Conservation (phyloP, 306 rosid genomes). For the Ormosia emarginata region DNA sequence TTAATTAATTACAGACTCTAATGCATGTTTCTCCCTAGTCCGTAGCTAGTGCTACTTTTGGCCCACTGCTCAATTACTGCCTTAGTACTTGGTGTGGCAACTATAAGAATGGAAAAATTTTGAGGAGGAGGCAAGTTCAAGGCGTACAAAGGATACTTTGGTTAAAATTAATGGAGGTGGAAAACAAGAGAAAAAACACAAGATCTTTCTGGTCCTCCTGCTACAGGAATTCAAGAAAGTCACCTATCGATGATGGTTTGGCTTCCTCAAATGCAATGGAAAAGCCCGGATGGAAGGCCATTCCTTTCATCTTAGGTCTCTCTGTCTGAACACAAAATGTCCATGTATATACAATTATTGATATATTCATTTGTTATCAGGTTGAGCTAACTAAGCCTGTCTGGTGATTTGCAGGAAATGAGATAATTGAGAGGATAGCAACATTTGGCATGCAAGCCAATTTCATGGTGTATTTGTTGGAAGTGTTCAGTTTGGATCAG, state of each 20-base stretch:
- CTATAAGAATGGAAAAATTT: not conserved
- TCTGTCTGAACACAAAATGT: not conserved
- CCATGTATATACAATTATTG: not conserved
- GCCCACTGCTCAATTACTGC: not conserved
- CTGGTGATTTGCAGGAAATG: slow-evolving; percentile 27
- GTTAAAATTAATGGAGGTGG: not conserved
- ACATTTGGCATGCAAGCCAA: slow-evolving; percentile 21
- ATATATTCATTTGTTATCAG: not conserved
- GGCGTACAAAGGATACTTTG: too few species aligned
- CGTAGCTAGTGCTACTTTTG: not conserved
- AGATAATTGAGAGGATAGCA: slow-evolving; percentile 32
- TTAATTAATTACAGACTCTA: not conserved
- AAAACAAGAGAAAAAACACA: not conserved
- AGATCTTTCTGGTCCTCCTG: not conserved
- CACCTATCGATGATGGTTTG: not conserved
- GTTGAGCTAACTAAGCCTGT: not conserved
- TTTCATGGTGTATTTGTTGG: slow-evolving; percentile 35
- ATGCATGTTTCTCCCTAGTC: not conserved
- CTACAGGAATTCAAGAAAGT: not conserved
- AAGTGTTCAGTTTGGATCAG: slow-evolving; percentile 30
- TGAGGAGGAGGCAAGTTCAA: not conserved
- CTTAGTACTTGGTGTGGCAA: not conserved
- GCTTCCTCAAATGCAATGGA: not conserved
- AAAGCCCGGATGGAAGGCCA: slow-evolving; percentile 31
- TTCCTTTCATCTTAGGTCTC: slow-evolving; percentile 30